Percentiles rank a stretch among this genome's conserved stretches.
Conservation (phyloP, 2,329 filamentous ascomycete species). For the Aspergillus ochraceoroseus region DNA sequence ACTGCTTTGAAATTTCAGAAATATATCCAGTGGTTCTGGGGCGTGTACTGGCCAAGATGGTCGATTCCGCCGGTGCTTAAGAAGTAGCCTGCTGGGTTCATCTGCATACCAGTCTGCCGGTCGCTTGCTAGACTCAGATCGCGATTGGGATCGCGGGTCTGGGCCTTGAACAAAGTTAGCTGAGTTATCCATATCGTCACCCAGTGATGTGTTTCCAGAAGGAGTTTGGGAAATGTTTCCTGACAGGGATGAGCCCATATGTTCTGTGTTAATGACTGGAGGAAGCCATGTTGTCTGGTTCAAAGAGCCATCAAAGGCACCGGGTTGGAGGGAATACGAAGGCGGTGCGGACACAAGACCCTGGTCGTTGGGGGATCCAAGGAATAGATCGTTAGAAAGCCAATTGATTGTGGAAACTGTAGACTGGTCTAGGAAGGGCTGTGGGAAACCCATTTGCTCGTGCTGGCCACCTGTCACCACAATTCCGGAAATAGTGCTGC, state of each 20-base stretch:
- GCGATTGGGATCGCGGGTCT: conserved; percentile 24
- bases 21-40: conserved; percentile 10
- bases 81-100: conserved; percentile 23
- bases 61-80: conserved; percentile 26
- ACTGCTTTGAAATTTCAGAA: conserved; percentile 14
- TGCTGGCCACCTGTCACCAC: conserved; percentile 18
- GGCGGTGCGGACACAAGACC: conserved; percentile 12
- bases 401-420: conserved; percentile 36
- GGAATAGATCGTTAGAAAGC: conserved; percentile 33
- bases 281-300: conserved; percentile 28
- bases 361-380: conserved; percentile 17
- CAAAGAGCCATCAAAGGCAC: conserved; percentile 18
- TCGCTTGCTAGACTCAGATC: conserved; percentile 20
- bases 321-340: conserved; percentile 21
- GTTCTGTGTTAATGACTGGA: conserved; percentile 20
- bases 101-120: conserved; percentile 30
- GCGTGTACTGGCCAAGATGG: conserved; percentile 17
- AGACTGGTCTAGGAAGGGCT: conserved; percentile 26
- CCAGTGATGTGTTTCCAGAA: conserved; percentile 19
- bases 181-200: conserved; percentile 21
- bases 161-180: conserved; percentile 18
- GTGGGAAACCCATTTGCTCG: conserved; percentile 24
- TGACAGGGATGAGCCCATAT: conserved; percentile 16
- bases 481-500: conserved; percentile 20
- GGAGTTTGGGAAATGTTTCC: conserved; percentile 21